Evolutionary conservation across 352 stramenopile species (phyloP), one percentile per base, ranked within the genome.

Genomic region (Phytophthora sp.): DNA sequence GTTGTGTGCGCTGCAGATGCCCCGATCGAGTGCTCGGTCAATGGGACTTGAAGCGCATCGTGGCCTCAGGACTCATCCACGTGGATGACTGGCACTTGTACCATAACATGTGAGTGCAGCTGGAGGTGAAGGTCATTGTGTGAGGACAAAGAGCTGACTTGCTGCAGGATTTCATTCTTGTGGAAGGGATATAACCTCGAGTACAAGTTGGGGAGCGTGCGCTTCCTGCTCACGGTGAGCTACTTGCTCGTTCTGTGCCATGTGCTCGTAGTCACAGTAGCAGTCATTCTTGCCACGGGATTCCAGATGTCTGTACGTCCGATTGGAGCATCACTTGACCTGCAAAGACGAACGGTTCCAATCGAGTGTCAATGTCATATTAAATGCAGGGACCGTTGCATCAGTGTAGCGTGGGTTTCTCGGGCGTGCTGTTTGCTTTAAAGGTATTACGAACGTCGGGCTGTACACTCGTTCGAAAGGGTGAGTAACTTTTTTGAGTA

Each of bases 71-170:
- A 39, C 82, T 98, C 36, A 65, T 98, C 2, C 91, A 98, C 66
- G 82, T 77, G 7, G 86, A 96, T 44, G 90, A 97, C 49, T 83
- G 89, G 65, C 90, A 98, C 57, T 73, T 98, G 20, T 97, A 96
- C 72, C 84, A 97, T 68, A 98, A 97, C 76, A 97, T 97, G 91
- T 92, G 18, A 45, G 55, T 56, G 6, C 20, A 33, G 8, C 2
- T 51, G 9, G 4, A 33, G 16, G n/a, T 23, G 9, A 12, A 49
- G 9, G 7, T 26, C 12, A 27, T n/a, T n/a, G 7, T 41, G 11
- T 23, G 27, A 11, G 5, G 18, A 46, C 18, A 24, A 74, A 7
- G 2, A 41, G 11, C 26, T 58, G n/a, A 60, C 26, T 61, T 42
- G 59, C 41, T 13, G 15, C 55, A 95, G 86, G 80, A 59, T 82